phyloP scores from a whole-genome alignment of 2,329 filamentous ascomycete genomes.

The Byssothecium circinans region DNA sequence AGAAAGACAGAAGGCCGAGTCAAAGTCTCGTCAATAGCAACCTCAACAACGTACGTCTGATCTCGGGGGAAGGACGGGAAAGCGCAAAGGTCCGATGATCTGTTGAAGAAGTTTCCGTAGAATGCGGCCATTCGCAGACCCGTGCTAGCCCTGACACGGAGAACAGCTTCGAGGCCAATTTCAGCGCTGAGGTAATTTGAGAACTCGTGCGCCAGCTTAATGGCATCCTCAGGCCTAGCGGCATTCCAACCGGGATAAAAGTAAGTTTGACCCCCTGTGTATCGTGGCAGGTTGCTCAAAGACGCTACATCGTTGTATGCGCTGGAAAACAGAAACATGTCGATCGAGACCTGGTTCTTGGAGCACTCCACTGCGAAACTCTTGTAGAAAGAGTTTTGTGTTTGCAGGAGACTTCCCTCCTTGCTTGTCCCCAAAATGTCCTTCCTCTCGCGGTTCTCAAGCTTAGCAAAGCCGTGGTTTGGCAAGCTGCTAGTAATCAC shows the following conservation, averaged over 20 bases:
- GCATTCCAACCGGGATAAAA: slow-evolving; percentile 99
- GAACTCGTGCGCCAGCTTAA: slow-evolving; percentile 97
- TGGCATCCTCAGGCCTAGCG: slow-evolving; percentile 87
- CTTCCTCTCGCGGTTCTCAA: slow-evolving; percentile 93
- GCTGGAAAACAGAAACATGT: slow-evolving; percentile 42
- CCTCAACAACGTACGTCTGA: slow-evolving; percentile 96
- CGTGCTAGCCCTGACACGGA: slow-evolving; percentile 91
- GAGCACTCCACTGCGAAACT: slow-evolving; percentile 98
- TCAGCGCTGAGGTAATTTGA: slow-evolving; percentile 96
- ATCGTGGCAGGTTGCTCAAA: slow-evolving; percentile 89
- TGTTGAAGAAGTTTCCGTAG: slow-evolving; percentile 99
- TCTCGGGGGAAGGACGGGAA: slow-evolving; percentile 98
- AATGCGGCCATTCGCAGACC: slow-evolving; percentile 96
- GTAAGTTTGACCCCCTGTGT: slow-evolving; percentile 96
- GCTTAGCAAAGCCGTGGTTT: slow-evolving; percentile 84
- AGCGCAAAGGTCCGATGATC: slow-evolving; percentile 93
- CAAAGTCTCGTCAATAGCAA: slow-evolving; percentile 93
- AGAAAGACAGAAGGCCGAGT: slow-evolving; percentile 84
- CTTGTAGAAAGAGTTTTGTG: slow-evolving; percentile 96
- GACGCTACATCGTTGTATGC: slow-evolving; percentile 89
- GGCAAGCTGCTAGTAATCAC: slow-evolving; percentile 88
- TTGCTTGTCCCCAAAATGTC: slow-evolving; percentile 94
- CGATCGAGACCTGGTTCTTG: slow-evolving; percentile 94
- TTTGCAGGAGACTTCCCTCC: slow-evolving; percentile 84
- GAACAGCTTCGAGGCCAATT: slow-evolving; percentile 92